Evolutionary conservation across 2,329 filamentous ascomycete species (phyloP), one percentile per base, ranked within the genome.

Genomic region (Claviceps fusiformis): DNA sequence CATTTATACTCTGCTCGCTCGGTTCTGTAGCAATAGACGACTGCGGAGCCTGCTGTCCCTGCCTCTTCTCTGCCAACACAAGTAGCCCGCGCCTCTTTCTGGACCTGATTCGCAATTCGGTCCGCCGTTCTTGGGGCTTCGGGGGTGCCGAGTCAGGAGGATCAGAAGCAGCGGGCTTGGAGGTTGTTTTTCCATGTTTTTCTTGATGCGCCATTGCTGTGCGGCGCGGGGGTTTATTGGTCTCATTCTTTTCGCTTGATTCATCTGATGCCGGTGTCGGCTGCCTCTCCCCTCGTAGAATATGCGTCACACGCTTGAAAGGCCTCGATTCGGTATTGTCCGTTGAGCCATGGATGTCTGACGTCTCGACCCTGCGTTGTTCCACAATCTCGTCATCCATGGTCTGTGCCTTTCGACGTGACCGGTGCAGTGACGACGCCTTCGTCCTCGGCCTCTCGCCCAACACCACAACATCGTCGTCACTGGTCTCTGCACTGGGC

Each of bases 21-120:
- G 39, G 29, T 9, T n/a, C 19, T 9, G 47, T 31, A n/a, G 24
- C 35, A 5, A 4, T 13, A 3, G 43, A 53, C 4, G 27, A 15
- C 10, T 48, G 19, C 9, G 24, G 19, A 29, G 37, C 29, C 24
- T 52, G 45, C 11, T 13, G 45, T 17, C 6, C 27, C 44, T 58
- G 50, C 31, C 62, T 59, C 54, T 63, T 68, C 53, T 75, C 71
- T 1, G 72, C 68, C 5, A 77, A 53, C 64, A 79, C 68, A 47
- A 79, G 60, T 8, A 80, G 61, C 2, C 77, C 76, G 53, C 75
- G 70, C 56, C 72, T 75, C 56, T 73, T 72, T 55, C 72, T 69
- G 19, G 74, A 66, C 57, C 69, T 73, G 53, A 79, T 75, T 8
- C 72, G 71, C 41, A 79, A 64, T 57, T 75, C 73, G 19, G 74